Conservation (phyloP, 805 yeast species). For the Kregervanrija delftensis region DNA sequence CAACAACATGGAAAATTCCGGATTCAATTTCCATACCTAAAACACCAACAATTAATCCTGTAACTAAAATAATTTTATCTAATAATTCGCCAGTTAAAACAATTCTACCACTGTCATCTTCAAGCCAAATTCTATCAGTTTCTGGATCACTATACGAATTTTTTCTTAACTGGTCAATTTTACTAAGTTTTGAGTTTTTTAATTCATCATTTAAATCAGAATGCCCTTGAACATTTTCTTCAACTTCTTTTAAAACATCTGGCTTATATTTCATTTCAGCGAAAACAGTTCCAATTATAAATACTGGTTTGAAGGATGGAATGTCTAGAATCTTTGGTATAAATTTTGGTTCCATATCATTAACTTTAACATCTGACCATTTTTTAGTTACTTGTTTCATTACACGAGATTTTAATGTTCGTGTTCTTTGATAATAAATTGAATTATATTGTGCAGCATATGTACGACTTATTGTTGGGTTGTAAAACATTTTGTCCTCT, state of each 20-base stretch:
- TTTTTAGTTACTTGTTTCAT: conserved; percentile 34
- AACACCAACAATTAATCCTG: conserved; percentile 84
- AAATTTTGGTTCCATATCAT: conserved; percentile 22
- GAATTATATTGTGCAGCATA: conserved; percentile 54
- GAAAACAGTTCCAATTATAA: conserved; percentile 84
- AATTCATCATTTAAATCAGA: conserved; percentile 28
- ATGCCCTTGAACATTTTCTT: conserved; percentile 47
- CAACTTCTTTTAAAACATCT: conserved; percentile 75
- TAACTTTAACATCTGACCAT: conserved; percentile 37
- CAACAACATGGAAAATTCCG: conserved; percentile 81
- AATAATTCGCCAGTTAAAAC: conserved; percentile 57
- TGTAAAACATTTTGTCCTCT: conserved; percentile 16
- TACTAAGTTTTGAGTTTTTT: conserved; percentile 4
- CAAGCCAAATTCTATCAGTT: conserved; percentile 62
- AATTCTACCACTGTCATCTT: conserved; percentile 91
- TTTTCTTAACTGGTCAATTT: conserved; percentile 25
- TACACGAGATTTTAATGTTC: conserved; percentile 39
- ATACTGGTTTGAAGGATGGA: conserved; percentile 52
- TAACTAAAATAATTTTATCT: conserved; percentile 59
- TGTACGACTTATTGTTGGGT: conserved; percentile 25
- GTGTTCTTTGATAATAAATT: conserved; percentile 49
- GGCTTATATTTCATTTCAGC: conserved; percentile 82
- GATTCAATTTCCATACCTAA: conserved; percentile 79
- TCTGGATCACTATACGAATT: conserved; percentile 48
- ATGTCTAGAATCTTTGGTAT: conserved; percentile 56